Percentiles rank a stretch among this genome's conserved stretches.
Conservation (phyloP, 2,329 filamentous ascomycete species). For the Pseudopyricularia cyperi region DNA sequence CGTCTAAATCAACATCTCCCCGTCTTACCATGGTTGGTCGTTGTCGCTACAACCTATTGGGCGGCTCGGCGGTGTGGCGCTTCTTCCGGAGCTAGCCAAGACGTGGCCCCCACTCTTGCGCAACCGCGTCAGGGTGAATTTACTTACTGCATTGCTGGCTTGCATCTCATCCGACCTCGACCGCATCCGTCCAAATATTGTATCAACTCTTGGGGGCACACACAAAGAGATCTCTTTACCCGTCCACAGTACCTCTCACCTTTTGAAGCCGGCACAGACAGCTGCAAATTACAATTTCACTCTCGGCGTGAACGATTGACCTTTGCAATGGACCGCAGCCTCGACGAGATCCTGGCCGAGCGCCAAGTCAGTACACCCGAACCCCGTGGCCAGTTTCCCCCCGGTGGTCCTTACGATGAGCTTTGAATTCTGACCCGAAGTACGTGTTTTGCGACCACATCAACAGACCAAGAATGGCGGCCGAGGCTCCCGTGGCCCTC, state of each 20-base stretch:
- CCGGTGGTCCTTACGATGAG: conserved; percentile 5
- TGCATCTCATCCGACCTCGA: no score
- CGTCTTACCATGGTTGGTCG: no score
- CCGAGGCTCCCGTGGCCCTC: conserved; percentile 21
- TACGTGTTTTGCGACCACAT: not conserved
- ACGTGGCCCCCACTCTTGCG: no score
- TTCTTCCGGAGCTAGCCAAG: not conserved
- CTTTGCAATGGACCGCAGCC: conserved; percentile 33
- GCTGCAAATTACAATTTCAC: not conserved
- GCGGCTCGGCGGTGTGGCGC: not conserved
- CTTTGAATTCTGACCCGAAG: not conserved
- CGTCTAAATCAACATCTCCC: no score
- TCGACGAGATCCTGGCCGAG: conserved; percentile 44
- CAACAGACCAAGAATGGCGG: conserved; percentile 3
- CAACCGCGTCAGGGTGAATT: no score
- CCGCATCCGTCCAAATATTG: no score
- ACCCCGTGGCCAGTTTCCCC: conserved; percentile 1
- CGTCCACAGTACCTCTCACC: no score
- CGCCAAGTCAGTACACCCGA: conserved; percentile 13
- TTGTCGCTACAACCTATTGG: not conserved
- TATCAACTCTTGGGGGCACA: no score
- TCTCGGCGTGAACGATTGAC: not conserved
- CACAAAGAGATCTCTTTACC: no score
- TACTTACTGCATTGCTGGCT: no score
- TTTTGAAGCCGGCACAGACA: no score